These are phyloP conservation scores for Zalerion maritima DNA, from an alignment of 495 filamentous ascomycete genomes.

Conservation along the genomic window DNA sequence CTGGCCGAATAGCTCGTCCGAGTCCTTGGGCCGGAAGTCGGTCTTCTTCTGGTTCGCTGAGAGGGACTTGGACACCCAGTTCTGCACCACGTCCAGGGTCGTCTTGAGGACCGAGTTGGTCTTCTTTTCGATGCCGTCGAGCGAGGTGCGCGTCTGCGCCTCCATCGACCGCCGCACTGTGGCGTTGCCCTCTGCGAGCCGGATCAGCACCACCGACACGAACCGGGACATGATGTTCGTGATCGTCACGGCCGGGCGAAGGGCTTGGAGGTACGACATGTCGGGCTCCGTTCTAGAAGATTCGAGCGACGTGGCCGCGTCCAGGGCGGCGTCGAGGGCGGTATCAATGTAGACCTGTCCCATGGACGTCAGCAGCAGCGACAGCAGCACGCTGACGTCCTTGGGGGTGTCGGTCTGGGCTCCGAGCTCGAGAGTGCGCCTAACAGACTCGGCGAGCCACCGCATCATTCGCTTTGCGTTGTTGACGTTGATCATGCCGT, in stretches of 20 bases:
- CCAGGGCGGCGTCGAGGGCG: slow-evolving; percentile 72
- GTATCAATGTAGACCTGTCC: slow-evolving; percentile 92
- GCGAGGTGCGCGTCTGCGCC: slow-evolving; percentile 55
- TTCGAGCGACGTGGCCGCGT: slow-evolving; percentile 61
- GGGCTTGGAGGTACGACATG: slow-evolving; percentile 61
- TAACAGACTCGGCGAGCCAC: slow-evolving; percentile 93
- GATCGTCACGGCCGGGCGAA: slow-evolving; percentile 73
- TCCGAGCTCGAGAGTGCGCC: slow-evolving; percentile 79
- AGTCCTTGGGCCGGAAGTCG: slow-evolving; percentile 85
- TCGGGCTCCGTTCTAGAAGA: slow-evolving; percentile 72
- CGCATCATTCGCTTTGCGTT: slow-evolving; percentile 92
- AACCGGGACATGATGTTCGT: slow-evolving; percentile 86
- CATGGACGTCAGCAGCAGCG: slow-evolving; percentile 75
- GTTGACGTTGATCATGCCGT: slow-evolving; percentile 69
- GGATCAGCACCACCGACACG: slow-evolving; percentile 79
- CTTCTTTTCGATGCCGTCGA: slow-evolving; percentile 74
- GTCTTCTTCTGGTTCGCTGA: slow-evolving; percentile 73
- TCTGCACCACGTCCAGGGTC: slow-evolving; percentile 67
- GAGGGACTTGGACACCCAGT: slow-evolving; percentile 64
- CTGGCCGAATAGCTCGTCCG: slow-evolving; percentile 57
- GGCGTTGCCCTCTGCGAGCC: slow-evolving; percentile 72
- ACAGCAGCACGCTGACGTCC: slow-evolving; percentile 76
- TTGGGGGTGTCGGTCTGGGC: slow-evolving; percentile 80
- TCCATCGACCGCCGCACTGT: slow-evolving; percentile 85
- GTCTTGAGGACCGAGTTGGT: slow-evolving; percentile 74